Percentiles rank a stretch among this genome's conserved stretches.
Conservation (phyloP, 495 filamentous ascomycete genomes). For the Penicillium coffeae region DNA sequence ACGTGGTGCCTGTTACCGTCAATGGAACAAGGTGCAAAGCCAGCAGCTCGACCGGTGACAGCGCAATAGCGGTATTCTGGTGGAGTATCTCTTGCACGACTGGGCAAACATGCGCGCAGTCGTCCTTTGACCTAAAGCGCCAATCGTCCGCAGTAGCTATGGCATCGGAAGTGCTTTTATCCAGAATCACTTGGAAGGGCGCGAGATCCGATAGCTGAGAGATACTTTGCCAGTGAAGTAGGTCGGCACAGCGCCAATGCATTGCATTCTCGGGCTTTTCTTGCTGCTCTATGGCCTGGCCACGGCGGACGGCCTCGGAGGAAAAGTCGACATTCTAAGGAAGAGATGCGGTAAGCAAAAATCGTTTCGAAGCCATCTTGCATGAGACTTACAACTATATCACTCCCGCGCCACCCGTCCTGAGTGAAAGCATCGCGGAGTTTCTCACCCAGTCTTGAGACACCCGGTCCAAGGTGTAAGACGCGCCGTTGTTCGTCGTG, state of each 20-base stretch:
- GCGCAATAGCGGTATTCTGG: neutral
- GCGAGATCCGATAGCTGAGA: conserved; percentile 19
- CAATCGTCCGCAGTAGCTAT: conserved; percentile 30
- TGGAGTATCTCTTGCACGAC: conserved; percentile 16
- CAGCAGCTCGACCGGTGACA: conserved; percentile 37
- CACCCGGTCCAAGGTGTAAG: conserved; percentile 39
- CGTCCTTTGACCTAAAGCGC: conserved; percentile 9
- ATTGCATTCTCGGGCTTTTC: conserved; percentile 23
- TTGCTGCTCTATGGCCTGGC: conserved; percentile 22
- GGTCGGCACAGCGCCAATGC: conserved; percentile 34
- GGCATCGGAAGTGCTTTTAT: conserved; percentile 45
- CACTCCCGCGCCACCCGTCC: conserved; percentile 28
- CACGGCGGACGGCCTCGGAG: conserved; percentile 38
- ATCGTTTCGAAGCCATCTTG: neutral
- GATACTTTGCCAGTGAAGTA: conserved; percentile 36
- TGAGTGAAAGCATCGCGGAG: conserved; percentile 29
- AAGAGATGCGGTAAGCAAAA: neutral
- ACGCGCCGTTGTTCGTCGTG: conserved; percentile 19
- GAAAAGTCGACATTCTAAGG: conserved; percentile 43
- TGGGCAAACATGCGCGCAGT: conserved; percentile 20
- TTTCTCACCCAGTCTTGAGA: conserved; percentile 34
- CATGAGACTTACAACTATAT: conserved; percentile 33
- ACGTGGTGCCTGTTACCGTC: conserved; percentile 27
- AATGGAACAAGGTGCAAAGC: conserved; percentile 35
- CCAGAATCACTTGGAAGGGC: conserved; percentile 38